Conservation (phyloP, 176 grass and related monocot species). For the Ampelocalamus luodianensis region DNA sequence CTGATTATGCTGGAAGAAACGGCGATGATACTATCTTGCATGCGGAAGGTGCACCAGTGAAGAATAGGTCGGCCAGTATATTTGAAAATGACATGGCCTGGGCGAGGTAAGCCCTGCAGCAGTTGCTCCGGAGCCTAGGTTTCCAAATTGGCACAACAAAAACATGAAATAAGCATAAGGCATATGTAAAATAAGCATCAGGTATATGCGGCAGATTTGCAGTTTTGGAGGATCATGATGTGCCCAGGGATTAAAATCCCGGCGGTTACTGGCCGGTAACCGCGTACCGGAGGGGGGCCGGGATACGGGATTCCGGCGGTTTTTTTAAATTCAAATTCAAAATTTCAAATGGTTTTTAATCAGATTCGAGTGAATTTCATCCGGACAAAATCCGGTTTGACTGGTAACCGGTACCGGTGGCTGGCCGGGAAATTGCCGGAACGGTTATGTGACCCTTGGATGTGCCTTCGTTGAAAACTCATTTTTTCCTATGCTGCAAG, state of each 20-base stretch:
- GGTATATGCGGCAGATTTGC: constrained; percentile 2
- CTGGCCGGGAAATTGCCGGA: too few relatives aligned
- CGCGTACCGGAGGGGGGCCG: too few relatives aligned
- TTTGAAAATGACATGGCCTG: constrained; percentile 59
- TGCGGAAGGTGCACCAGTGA: constrained; percentile 6
- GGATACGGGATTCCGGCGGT: too few relatives aligned
- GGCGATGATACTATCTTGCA: neutral
- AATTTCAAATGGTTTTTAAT: too few relatives aligned
- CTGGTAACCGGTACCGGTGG: too few relatives aligned
- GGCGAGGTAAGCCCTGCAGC: constrained; percentile 51
- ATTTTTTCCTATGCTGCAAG: neutral
- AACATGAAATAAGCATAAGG: constrained; percentile 34
- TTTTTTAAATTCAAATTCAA: too few relatives aligned
- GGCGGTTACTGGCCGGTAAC: too few relatives aligned
- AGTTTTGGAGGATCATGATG: constrained; percentile 5
- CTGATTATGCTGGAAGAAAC: constrained; percentile 20
- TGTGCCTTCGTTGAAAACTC: neutral
- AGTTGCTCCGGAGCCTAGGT: constrained; percentile 53
- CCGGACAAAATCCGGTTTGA: too few relatives aligned
- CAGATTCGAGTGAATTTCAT: too few relatives aligned
- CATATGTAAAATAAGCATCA: constrained; percentile 10
- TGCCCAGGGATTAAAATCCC: too few relatives aligned
- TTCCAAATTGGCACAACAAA: constrained; percentile 49
- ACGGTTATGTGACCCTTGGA: too few relatives aligned
- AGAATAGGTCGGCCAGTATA: constrained; percentile 17